Conservation (phyloP, 2,329 filamentous ascomycete species). For the Hymenoscyphus albidus region DNA sequence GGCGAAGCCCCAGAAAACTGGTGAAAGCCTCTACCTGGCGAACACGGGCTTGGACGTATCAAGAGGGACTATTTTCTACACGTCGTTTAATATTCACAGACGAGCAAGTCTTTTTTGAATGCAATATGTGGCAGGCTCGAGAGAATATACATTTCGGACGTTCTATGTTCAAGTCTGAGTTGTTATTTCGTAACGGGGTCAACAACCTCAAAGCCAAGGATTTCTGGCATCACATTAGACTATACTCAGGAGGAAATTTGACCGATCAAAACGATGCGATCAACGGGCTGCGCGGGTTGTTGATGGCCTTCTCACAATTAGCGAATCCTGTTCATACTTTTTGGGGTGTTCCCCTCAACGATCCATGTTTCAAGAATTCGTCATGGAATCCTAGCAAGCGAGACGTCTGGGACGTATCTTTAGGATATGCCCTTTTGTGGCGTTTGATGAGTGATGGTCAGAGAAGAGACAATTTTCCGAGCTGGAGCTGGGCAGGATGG, state of each 20-base stretch:
- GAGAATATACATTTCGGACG: no score
- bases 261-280: not conserved
- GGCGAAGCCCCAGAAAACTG: not conserved
- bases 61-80: constrained; percentile 33
- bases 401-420: no score
- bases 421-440: no score
- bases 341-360: not conserved
- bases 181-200: not conserved
- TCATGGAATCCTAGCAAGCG: no score
- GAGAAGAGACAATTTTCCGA: no score
- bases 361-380: no score
- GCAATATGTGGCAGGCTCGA: constrained; percentile 3
- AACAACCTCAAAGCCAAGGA: not conserved
- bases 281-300: not conserved
- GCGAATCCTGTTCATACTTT: not conserved
- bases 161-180: no score
- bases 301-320: not conserved
- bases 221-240: not conserved
- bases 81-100: constrained; percentile 34
- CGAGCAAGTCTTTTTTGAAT: constrained; percentile 29
- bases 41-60: constrained; percentile 36
- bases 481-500: no score
- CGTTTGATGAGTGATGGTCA: no score
- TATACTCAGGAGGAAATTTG: not conserved
- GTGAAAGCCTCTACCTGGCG: constrained; percentile 14